Evolutionary conservation across 2,329 filamentous ascomycete genomes (phyloP), one percentile per base, ranked within the genome.

Genomic region (Alternaria consortialis): DNA sequence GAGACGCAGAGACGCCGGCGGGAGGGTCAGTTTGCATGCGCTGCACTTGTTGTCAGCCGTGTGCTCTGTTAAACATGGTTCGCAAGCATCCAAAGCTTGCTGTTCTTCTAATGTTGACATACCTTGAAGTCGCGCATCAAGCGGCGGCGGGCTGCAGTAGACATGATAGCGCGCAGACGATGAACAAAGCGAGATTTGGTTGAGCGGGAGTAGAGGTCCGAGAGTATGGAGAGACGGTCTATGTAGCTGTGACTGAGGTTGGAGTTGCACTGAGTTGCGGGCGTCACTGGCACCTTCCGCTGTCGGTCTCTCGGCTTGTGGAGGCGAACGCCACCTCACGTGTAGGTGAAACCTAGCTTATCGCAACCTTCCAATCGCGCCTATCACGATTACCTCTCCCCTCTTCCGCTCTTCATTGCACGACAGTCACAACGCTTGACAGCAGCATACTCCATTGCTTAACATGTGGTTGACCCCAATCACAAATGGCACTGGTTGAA

Each of bases 41-140:
- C 94, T 97, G 77, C 59, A 63, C 15, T 37, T 23, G 9, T 36
- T 39, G 34, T 47, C 50, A 63, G 71, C 43, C 70, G 66, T 46
- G 53, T 37, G 34, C 46, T 53, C 36, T 52, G 5, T 20, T 12
- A 20, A 52, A 37, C 20, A 20, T 25, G 7, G 43, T 53, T 48
- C 44, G 27, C 40, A 12, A 52, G 40, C 40, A n/a, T 42, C 43
- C 40, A 39, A 23, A 50, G 44, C 55, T 58, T 48, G 52, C 29
- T 51, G 51, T 54, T 32, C 55, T 48, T 43, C 54, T 55, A 31
- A 39, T 42, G 62, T 72, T 70, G 68, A 77, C 87, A 62, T 80
- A 96, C 93, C 91, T 98, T 98, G 88, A 98, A 98, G 85, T 98
- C 95, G 80, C 95, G 92, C 95, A 99, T 98, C 80, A 99, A 85